Percentiles rank a stretch among this genome's conserved stretches.
These are phyloP conservation scores for Saccharomycopsis amapae DNA, from an alignment of 805 yeast genomes.

Conservation along the genomic window DNA sequence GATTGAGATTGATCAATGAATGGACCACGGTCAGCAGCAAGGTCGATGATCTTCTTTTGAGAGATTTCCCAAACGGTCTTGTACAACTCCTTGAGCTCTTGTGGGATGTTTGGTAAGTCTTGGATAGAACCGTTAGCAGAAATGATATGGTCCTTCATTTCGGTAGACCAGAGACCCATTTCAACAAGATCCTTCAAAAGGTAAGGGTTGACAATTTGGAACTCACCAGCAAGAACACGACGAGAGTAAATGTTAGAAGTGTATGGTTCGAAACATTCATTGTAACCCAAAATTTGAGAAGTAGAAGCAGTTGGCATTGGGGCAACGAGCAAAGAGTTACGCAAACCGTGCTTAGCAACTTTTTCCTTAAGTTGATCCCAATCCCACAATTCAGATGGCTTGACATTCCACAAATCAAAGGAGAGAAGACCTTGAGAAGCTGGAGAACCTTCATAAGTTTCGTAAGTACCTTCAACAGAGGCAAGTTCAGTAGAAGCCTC, in stretches of 20 bases:
- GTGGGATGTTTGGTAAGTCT: constrained; percentile 64
- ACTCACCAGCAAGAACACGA: constrained; percentile 89
- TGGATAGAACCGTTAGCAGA: constrained; percentile 82
- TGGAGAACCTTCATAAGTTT: constrained; percentile 77
- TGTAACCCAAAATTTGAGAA: constrained; percentile 88
- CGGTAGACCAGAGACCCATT: constrained; percentile 74
- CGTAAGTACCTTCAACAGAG: constrained; percentile 57
- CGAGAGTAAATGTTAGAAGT: constrained; percentile 90
- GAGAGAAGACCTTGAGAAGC: constrained; percentile 80
- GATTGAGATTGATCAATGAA: constrained; percentile 90
- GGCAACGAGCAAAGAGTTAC: constrained; percentile 84
- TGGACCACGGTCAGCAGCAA: constrained; percentile 72
- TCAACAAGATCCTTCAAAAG: constrained; percentile 74
- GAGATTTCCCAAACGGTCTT: constrained; percentile 96
- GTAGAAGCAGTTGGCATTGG: constrained; percentile 99
- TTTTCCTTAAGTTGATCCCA: constrained; percentile 68
- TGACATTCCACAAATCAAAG: constrained; percentile 78
- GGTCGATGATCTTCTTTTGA: constrained; percentile 73
- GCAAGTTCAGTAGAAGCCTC: constrained; percentile 87
- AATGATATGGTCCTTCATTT: constrained; percentile 71
- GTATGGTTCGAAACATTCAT: constrained; percentile 93
- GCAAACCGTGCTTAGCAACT: constrained; percentile 57
- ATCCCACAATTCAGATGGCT: constrained; percentile 79
- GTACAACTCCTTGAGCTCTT: constrained; percentile 66
- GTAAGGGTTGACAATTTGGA: constrained; percentile 86